Base-by-base conservation (phyloP, 176 grass and related monocot species). In the Oryza nivara region DNA sequence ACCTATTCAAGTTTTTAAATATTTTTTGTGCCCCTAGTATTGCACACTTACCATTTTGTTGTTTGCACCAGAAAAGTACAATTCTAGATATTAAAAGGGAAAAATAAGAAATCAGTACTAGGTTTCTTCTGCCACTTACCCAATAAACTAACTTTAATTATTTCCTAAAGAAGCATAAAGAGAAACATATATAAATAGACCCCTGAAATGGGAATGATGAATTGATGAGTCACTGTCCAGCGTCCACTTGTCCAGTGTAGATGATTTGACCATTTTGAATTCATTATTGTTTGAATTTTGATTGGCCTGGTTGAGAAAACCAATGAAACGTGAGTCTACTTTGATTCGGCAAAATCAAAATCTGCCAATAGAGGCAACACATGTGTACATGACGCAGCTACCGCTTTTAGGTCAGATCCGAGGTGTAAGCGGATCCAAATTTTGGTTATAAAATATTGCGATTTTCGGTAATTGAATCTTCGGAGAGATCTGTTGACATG, bases 401-500 rank as follows among this genome's bases (percentile, higher is more conserved):
- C 4, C 28, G 9, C 16, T 20, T 75, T 75, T 35, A 36, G 73
- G 46, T 75, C 73, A 36, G 26, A 75, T 75, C 48, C 16, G 73
- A 34, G 1, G 26, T 1, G 28, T 56, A 35, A 56, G 28, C 73
- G 2, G 73, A 35, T 75, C 47, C 19, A 14, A 54, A 35, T 48
- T 74, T 51, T 2, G 4, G 28, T 36, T 56, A 72, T 75, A 23
- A 23, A 82, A 70, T 26, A 82, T 56, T 63, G 58, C 2, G 58
- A 23, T 23, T 63, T 72, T 70, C 1, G 78, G 15, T 13, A 17
- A 4, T 36, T 36, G 47, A 30, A 67, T 63, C 45, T 61, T 74
- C 13, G 74, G 51, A 52, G 58, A 32, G 67, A 77, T 79, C 19
- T 72, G 65, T 67, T 86, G 83, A 79, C 48, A 60, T 71, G 2